phyloP scores from a whole-genome alignment of 163 green algal genomes.

The Chlorella variabilis region DNA sequence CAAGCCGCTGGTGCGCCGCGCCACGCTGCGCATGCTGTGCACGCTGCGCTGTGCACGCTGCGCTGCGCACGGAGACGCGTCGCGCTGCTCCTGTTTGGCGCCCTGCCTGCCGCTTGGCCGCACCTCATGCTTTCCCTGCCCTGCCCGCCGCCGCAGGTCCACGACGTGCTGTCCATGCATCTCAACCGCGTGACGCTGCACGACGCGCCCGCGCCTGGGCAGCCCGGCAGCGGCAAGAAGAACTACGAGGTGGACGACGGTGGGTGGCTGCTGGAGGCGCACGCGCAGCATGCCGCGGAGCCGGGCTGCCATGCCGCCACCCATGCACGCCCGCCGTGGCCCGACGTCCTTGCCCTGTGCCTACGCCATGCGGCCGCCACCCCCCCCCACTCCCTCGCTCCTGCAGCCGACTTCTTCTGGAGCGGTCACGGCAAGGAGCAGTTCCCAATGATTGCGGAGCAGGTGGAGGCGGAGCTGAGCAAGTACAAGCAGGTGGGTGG shows the following conservation, averaged over 20 bases:
- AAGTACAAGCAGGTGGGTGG: constrained; percentile 81
- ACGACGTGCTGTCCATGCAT: constrained; percentile 92
- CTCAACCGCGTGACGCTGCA: constrained; percentile 90
- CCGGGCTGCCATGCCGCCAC: background rate
- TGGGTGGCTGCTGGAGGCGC: background rate
- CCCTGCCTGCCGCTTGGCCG: no score
- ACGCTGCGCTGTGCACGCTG: background rate
- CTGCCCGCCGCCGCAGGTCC: constrained; percentile 20
- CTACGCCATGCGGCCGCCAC: background rate
- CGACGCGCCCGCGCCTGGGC: constrained; percentile 4
- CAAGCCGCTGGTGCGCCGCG: constrained; percentile 88
- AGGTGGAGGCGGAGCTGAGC: constrained; percentile 86
- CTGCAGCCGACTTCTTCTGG: constrained; percentile 76
- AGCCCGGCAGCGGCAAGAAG: constrained; percentile 40
- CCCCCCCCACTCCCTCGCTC: no score
- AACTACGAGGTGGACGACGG: constrained; percentile 80
- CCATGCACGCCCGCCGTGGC: no score
- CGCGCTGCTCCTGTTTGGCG: no score
- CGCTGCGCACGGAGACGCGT: background rate
- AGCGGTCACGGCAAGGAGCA: constrained; percentile 56
- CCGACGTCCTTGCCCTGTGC: background rate
- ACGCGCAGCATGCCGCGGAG: background rate
- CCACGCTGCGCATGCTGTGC: no score
- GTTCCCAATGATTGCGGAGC: constrained; percentile 90
- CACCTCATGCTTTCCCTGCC: no score